These are phyloP conservation scores for Arctium lappa DNA, from an alignment of 129 eudicot species.

Conservation along the genomic window DNA sequence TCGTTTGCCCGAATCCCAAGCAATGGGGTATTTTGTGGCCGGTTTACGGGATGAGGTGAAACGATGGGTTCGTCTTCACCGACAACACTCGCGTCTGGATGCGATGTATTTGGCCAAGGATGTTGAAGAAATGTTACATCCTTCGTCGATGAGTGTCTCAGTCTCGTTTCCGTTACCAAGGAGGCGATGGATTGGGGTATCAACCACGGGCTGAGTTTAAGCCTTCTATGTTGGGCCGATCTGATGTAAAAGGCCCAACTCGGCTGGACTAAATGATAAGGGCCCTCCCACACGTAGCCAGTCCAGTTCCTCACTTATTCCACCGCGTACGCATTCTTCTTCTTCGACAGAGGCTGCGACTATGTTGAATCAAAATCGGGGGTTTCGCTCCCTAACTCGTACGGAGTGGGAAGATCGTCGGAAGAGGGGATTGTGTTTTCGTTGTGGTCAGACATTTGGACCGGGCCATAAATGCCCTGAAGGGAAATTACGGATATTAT, in stretches of 20 bases:
- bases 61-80: no score
- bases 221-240: not conserved
- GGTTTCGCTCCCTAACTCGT: not conserved
- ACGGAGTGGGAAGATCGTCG: not conserved
- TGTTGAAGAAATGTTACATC: not conserved
- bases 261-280: not conserved
- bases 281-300: no score
- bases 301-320: not conserved
- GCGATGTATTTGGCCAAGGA: not conserved
- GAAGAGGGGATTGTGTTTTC: not conserved
- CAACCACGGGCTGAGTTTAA: not conserved
- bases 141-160: not conserved
- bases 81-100: not conserved
- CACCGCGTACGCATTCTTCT: not conserved
- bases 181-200: not conserved
- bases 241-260: not conserved
- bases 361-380: not conserved
- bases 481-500: not conserved
- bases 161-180: not conserved
- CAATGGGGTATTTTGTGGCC: no score
- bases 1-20: no score
- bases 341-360: no score
- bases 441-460: not conserved
- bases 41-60: no score
- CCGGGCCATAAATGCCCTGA: not conserved